phyloP scores from a whole-genome alignment of 2,329 filamentous ascomycete species.

The Coniochaeta hoffmannii region DNA sequence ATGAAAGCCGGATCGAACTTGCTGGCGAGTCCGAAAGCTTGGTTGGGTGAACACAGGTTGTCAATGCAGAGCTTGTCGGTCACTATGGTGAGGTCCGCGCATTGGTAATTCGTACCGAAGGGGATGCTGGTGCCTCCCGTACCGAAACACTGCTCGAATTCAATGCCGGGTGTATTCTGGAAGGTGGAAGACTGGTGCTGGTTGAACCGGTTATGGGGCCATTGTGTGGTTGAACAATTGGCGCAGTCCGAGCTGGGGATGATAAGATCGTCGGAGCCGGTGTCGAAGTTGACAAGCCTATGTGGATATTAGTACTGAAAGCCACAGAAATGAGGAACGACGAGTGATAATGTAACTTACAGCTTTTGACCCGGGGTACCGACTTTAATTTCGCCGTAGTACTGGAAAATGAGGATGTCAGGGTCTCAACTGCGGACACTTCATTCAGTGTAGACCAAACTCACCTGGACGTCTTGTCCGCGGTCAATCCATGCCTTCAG shows the following conservation, averaged over 20 bases:
- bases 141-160: slow-evolving; percentile 12
- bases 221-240: slow-evolving; percentile 12
- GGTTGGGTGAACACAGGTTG: slow-evolving; percentile 12
- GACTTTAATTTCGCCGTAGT: slow-evolving; percentile 12
- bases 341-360: slow-evolving; percentile 14
- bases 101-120: slow-evolving; percentile 11
- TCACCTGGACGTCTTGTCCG: not conserved
- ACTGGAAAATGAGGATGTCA: slow-evolving; percentile 6
- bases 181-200: slow-evolving; percentile 21
- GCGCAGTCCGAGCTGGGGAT: slow-evolving; percentile 21
- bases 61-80: slow-evolving; percentile 22
- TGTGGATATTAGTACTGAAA: too few species aligned
- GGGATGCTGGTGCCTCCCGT: slow-evolving; percentile 22
- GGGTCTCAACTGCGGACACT: not conserved
- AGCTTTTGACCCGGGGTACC: slow-evolving; percentile 17
- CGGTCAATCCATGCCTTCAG: not conserved
- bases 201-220: slow-evolving; percentile 16
- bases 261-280: slow-evolving; percentile 20
- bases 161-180: slow-evolving; percentile 12
- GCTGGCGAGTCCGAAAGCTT: slow-evolving; percentile 23
- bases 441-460: not conserved
- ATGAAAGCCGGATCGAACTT: slow-evolving; percentile 18
- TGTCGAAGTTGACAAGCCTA: slow-evolving; percentile 25
- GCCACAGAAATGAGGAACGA: not conserved
- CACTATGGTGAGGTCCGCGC: slow-evolving; percentile 17